Evolutionary conservation across 192 early-diverging fungal species (phyloP).

Genomic region (Coemansia sp.): DNA sequence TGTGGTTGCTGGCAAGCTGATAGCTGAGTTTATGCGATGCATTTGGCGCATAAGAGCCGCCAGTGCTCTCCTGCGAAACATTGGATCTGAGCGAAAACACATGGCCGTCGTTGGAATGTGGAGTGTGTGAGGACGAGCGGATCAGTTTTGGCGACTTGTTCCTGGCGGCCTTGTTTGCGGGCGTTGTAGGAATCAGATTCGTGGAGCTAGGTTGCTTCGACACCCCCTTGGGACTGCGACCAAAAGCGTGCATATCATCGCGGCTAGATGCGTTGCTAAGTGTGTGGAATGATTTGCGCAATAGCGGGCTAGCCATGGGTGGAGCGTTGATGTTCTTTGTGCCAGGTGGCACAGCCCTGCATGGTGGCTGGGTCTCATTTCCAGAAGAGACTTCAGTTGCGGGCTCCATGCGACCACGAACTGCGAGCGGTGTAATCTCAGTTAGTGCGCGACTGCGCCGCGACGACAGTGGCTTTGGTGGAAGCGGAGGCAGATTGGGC

Average conservation of each 20-base stretch:
- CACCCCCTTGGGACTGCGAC: constrained; percentile 2
- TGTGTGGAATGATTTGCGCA: constrained; percentile 39
- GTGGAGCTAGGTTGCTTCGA: constrained; percentile 7
- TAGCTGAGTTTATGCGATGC: constrained; percentile 28
- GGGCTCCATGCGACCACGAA: constrained; percentile 16
- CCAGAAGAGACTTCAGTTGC: constrained; percentile 5
- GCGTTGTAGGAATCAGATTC: constrained; percentile 2
- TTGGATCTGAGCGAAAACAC: background rate
- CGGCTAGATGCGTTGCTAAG: constrained; percentile 20
- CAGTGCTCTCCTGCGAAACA: background rate
- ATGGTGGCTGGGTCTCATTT: constrained; percentile 10
- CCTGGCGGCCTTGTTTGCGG: background rate
- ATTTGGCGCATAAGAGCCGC: constrained; percentile 11
- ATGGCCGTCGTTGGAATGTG: background rate
- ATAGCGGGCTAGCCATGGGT: constrained; percentile 44
- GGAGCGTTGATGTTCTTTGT: constrained; percentile 37
- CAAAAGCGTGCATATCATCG: constrained; percentile 8
- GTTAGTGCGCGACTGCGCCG: constrained; percentile 42
- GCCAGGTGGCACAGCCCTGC: constrained; percentile 1
- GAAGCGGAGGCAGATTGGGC: constrained; percentile 16
- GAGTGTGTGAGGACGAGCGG: constrained; percentile 26
- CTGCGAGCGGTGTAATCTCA: constrained; percentile 33
- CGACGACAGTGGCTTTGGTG: constrained; percentile 26
- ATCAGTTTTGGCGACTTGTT: constrained; percentile 32
- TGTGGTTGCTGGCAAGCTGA: constrained; percentile 13